Conservation (phyloP, 1,139 yeast genomes). For the Torulaspora globosa region DNA sequence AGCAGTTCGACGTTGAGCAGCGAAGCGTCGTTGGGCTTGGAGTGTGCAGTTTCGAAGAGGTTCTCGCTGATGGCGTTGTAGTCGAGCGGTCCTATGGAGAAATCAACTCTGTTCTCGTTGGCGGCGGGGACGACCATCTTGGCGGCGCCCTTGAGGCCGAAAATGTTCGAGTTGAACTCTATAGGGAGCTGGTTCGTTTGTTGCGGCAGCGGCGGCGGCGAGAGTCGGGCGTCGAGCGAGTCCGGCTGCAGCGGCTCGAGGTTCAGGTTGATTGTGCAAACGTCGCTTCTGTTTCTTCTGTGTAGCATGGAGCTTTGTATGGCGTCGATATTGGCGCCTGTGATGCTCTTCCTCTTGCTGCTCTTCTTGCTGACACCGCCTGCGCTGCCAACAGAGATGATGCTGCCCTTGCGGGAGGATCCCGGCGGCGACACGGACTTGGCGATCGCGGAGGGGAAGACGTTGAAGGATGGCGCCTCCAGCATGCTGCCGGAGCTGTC, state of each 20-base stretch:
- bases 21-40: background rate
- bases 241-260: constrained; percentile 10
- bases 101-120: constrained; percentile 3
- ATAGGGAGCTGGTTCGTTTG: constrained; percentile 10
- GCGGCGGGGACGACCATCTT: constrained; percentile 3
- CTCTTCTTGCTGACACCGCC: constrained; percentile 11
- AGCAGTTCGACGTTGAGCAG: constrained; percentile 15
- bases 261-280: constrained; percentile 9
- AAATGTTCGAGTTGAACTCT: constrained; percentile 16
- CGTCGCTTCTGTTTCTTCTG: constrained; percentile 15
- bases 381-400: constrained; percentile 14
- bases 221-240: constrained; percentile 8
- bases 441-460: constrained; percentile 11
- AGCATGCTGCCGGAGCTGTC: constrained; percentile 12
- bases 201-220: constrained; percentile 12
- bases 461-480: constrained; percentile 9
- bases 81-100: constrained; percentile 9
- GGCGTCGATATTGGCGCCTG: constrained; percentile 10
- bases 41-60: background rate
- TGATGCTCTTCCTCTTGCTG: constrained; percentile 13
- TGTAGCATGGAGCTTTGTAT: constrained; percentile 7
- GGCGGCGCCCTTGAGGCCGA: constrained; percentile 4
- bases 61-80: constrained; percentile 6
- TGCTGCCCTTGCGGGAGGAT: constrained; percentile 17
- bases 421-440: constrained; percentile 13